Evolutionary conservation across 2,329 filamentous ascomycete genomes (phyloP).

Genomic region (Sporothrix sp.): DNA sequence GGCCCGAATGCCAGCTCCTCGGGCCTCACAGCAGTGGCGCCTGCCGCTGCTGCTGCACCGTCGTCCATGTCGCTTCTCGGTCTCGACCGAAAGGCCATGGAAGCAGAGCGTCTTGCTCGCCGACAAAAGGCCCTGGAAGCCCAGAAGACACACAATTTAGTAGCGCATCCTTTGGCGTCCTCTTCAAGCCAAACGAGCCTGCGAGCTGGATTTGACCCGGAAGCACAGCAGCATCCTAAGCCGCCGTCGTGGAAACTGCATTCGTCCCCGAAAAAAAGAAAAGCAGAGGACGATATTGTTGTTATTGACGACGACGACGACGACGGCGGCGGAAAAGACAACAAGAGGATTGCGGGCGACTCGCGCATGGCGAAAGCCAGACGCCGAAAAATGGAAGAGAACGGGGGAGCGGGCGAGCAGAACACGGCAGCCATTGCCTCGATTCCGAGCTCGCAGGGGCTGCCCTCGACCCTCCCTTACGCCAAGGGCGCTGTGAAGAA

Average conservation of each 20-base stretch:
- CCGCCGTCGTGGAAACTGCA: slow-evolving; percentile 6
- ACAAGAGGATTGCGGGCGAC: no score
- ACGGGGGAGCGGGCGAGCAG: no score
- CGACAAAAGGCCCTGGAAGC: slow-evolving; percentile 42
- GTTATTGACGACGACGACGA: slow-evolving; percentile 9
- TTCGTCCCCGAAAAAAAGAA: slow-evolving; percentile 6
- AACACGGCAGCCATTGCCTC: neutral
- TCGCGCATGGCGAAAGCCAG: no score
- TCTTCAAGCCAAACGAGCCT: no score
- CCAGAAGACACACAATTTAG: slow-evolving; percentile 1
- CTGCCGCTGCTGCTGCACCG: neutral
- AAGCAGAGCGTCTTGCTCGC: slow-evolving; percentile 68
- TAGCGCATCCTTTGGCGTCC: no score
- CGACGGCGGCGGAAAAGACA: neutral
- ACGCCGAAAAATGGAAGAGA: neutral
- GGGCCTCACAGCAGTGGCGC: neutral
- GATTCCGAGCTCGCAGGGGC: no score
- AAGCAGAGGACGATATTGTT: slow-evolving; percentile 5
- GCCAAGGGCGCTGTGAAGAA: slow-evolving; percentile 62
- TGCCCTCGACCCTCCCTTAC: slow-evolving; percentile 38
- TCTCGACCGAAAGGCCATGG: slow-evolving; percentile 74
- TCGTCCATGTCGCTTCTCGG: slow-evolving; percentile 33
- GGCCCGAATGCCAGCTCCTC: neutral
- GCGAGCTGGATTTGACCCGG: no score
- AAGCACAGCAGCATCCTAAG: neutral